A percentile compares a stretch with the other conserved stretches of the same genome.
phyloP scores from a whole-genome alignment of 306 rosid genomes.

The Vicia villosa region DNA sequence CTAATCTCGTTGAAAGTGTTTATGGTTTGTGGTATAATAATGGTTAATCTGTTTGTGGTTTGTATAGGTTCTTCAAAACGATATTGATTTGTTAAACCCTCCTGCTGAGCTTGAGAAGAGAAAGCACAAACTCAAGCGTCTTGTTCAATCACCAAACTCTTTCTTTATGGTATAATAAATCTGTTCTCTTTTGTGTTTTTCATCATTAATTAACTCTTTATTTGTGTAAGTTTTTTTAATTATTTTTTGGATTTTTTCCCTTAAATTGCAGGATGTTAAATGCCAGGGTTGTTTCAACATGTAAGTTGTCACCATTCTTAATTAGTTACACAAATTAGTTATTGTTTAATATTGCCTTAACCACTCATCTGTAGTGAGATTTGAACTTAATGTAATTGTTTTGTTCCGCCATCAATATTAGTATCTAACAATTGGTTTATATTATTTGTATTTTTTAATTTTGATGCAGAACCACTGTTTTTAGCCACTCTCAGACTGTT shows the following conservation, averaged over 20 bases:
- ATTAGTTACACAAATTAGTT: too few relatives aligned
- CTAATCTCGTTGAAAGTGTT: neutral
- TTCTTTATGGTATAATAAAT: slow-evolving; percentile 51
- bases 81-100: slow-evolving; percentile 55
- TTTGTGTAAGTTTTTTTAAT: neutral
- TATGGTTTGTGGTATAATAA: neutral
- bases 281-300: slow-evolving; percentile 65
- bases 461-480: slow-evolving; percentile 55
- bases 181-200: neutral
- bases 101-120: slow-evolving; percentile 56
- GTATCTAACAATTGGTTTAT: neutral
- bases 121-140: slow-evolving; percentile 60
- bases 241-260: too few relatives aligned
- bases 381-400: too few relatives aligned
- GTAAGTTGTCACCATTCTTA: slow-evolving; percentile 35
- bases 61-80: slow-evolving; percentile 58
- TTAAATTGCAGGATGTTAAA: slow-evolving; percentile 57
- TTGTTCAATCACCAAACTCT: slow-evolving; percentile 58
- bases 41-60: neutral
- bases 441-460: neutral
- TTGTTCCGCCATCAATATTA: too few relatives aligned
- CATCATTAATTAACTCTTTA: neutral
- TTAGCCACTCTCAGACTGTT: slow-evolving; percentile 59
- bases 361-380: neutral
- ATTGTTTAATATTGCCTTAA: too few relatives aligned